phyloP scores from a whole-genome alignment of 768 basidiomycete species.

The Phlegmacium glaucopus region DNA sequence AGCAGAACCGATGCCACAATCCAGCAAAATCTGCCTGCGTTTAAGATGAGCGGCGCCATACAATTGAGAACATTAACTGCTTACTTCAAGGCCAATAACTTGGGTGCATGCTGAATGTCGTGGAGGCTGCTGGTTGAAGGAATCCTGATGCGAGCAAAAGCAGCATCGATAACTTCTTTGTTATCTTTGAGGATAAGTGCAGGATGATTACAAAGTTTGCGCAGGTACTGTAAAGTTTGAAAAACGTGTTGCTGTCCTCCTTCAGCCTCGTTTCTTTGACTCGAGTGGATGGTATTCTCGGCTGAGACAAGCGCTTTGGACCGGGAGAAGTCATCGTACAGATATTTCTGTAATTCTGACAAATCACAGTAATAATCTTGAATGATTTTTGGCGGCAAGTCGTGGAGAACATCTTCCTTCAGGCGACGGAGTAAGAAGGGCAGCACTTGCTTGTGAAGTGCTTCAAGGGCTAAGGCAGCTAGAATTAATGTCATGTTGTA shows the following conservation, averaged over 20 bases:
- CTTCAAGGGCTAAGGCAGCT: slow-evolving; percentile 94
- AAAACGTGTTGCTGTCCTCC: slow-evolving; percentile 84
- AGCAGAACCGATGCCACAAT: slow-evolving; percentile 86
- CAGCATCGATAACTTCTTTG: slow-evolving; percentile 50
- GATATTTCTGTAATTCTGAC: slow-evolving; percentile 86
- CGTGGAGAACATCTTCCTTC: slow-evolving; percentile 95
- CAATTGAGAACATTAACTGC: slow-evolving; percentile 19
- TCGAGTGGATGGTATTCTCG: slow-evolving; percentile 59
- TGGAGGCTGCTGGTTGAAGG: slow-evolving; percentile 46
- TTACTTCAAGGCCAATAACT: slow-evolving; percentile 86
- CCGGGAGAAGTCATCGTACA: slow-evolving; percentile 92
- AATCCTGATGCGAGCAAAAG: slow-evolving; percentile 47
- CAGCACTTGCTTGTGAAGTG: slow-evolving; percentile 97
- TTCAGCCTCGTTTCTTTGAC: slow-evolving; percentile 33
- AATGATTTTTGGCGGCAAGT: slow-evolving; percentile 98
- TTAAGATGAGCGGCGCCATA: slow-evolving; percentile 1
- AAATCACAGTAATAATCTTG: slow-evolving; percentile 99
- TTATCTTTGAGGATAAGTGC: slow-evolving; percentile 83
- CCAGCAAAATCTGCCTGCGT: slow-evolving; percentile 82
- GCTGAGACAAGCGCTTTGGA: slow-evolving; percentile 67
- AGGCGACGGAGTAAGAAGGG: slow-evolving; percentile 94
- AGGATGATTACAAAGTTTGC: slow-evolving; percentile 98
- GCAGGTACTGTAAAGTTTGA: slow-evolving; percentile 93
- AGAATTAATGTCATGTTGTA: slow-evolving; percentile 4
- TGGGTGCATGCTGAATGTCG: slow-evolving; percentile 92